phyloP scores from a whole-genome alignment of 2,329 filamentous ascomycete species.

The Cryphonectria parasitica region DNA sequence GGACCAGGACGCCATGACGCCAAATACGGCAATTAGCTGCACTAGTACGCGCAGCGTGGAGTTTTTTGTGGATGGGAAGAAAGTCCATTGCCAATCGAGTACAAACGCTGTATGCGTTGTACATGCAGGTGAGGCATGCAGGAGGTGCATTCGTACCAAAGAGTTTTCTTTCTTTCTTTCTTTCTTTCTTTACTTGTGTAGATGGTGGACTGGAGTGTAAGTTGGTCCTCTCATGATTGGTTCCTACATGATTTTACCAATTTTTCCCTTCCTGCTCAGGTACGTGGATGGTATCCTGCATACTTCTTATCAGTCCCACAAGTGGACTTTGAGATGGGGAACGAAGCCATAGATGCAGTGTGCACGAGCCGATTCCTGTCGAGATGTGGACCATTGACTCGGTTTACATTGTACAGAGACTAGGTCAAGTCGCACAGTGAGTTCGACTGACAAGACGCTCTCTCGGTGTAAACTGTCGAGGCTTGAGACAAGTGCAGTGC shows the following conservation, averaged over 20 bases:
- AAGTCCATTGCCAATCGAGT: neutral
- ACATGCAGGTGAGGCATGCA: neutral
- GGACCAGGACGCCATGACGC: neutral
- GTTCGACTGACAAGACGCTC: no score
- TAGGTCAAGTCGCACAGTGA: neutral
- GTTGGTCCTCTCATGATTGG: neutral
- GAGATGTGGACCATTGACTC: neutral
- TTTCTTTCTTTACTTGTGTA: neutral
- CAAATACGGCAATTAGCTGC: conserved; percentile 4
- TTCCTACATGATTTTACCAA: neutral
- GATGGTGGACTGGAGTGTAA: neutral
- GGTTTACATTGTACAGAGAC: neutral
- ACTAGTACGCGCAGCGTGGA: conserved; percentile 2
- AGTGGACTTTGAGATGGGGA: neutral
- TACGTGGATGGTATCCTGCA: neutral
- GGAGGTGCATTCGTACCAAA: neutral
- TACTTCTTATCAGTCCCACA: neutral
- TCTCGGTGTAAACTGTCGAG: neutral
- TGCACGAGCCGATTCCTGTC: neutral
- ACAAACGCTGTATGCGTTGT: neutral
- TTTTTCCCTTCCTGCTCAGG: no score
- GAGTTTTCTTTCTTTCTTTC: neutral
- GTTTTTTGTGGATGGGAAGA: neutral
- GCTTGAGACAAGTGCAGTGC: no score
- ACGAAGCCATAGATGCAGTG: neutral